phyloP scores from a whole-genome alignment of 2,329 filamentous ascomycete genomes.

The Pseudogymnoascus sp. region DNA sequence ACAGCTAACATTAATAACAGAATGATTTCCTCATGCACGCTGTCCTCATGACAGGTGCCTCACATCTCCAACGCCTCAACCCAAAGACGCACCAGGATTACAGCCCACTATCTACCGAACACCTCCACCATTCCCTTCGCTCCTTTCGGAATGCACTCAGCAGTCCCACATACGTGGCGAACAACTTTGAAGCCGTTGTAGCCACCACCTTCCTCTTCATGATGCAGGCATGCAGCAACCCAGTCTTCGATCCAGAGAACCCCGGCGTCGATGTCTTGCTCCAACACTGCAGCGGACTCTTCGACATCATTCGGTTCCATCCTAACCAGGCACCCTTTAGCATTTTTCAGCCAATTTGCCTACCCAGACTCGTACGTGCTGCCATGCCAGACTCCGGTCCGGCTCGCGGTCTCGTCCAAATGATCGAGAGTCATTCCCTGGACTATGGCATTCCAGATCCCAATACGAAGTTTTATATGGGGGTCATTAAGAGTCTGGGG shows the following conservation, averaged over 20 bases:
- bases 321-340: neutral
- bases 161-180: neutral
- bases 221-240: constrained; percentile 8
- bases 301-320: constrained; percentile 11
- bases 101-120: constrained; percentile 10
- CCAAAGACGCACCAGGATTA: neutral
- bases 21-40: constrained; percentile 17
- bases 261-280: constrained; percentile 14
- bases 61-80: neutral
- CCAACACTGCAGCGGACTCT: constrained; percentile 14
- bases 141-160: constrained; percentile 13
- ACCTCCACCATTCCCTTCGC: constrained; percentile 15
- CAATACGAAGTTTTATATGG: neutral
- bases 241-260: neutral
- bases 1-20: constrained; percentile 4
- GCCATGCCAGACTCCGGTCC: constrained; percentile 13
- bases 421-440: neutral
- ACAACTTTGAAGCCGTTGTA: constrained; percentile 15
- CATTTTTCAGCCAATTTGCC: constrained; percentile 10
- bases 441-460: neutral
- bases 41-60: constrained; percentile 11
- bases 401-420: neutral
- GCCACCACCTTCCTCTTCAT: constrained; percentile 16
- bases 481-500: neutral
- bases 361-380: constrained; percentile 10